Evolutionary conservation across 192 early-diverging fungal genomes (phyloP).

Genomic region (Coemansia sp.): DNA sequence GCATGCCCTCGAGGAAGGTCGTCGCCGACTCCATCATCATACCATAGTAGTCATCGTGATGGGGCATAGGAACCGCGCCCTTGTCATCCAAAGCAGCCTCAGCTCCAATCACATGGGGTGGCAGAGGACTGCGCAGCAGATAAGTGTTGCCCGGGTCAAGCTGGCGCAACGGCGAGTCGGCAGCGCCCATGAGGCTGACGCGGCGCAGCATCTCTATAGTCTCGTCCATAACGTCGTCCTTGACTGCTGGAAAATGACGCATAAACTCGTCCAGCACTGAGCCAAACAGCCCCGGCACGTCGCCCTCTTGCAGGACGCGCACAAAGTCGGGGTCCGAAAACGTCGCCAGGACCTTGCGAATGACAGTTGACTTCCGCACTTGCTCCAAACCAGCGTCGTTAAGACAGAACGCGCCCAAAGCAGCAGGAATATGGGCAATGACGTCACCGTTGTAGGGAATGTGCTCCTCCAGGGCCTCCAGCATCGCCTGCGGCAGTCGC

Average conservation of each 20-base stretch:
- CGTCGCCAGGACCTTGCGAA: slow-evolving; percentile 73
- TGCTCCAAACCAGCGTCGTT: slow-evolving; percentile 87
- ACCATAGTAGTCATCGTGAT: slow-evolving; percentile 62
- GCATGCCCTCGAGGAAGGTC: slow-evolving; percentile 54
- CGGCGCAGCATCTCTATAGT: slow-evolving; percentile 71
- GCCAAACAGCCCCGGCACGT: slow-evolving; percentile 84
- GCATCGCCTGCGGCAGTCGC: slow-evolving; percentile 82
- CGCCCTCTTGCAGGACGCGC: slow-evolving; percentile 77
- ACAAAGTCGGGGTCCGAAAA: slow-evolving; percentile 82
- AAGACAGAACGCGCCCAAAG: slow-evolving; percentile 95
- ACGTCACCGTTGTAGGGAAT: slow-evolving; percentile 85
- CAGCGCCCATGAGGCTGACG: slow-evolving; percentile 66
- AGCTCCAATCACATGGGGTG: neutral
- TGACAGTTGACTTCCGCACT: slow-evolving; percentile 72
- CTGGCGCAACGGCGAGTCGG: slow-evolving; percentile 32
- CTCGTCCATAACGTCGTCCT: slow-evolving; percentile 70
- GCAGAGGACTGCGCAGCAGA: slow-evolving; percentile 28
- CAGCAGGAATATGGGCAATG: slow-evolving; percentile 79
- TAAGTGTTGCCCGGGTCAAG: slow-evolving; percentile 53
- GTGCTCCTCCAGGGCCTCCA: slow-evolving; percentile 68
- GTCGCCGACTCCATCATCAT: slow-evolving; percentile 60
- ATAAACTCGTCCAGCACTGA: slow-evolving; percentile 93
- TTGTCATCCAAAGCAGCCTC: neutral
- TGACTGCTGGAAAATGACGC: slow-evolving; percentile 90
- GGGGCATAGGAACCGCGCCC: slow-evolving; percentile 9